Percentiles rank a stretch among this genome's conserved stretches.
Evolutionary conservation across 2,329 filamentous ascomycete genomes (phyloP).

Genomic region (Verticillium klebahnii): DNA sequence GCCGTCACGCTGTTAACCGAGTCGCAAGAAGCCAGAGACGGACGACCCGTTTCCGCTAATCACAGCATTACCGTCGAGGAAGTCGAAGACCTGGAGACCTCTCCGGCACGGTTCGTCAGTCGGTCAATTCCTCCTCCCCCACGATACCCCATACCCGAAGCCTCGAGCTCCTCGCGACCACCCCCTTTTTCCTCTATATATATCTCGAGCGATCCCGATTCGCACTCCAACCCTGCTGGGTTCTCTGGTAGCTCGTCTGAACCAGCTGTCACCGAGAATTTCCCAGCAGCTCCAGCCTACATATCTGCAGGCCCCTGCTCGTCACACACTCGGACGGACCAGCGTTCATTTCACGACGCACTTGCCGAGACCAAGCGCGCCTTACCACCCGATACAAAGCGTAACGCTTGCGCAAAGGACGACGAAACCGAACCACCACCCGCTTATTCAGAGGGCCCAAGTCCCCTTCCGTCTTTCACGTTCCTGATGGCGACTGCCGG

Average conservation of each 20-base stretch:
- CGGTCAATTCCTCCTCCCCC: slow-evolving; percentile 50
- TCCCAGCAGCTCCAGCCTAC: slow-evolving; percentile 49
- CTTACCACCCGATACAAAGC: slow-evolving; percentile 77
- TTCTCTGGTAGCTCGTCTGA: background rate
- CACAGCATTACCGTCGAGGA: slow-evolving; percentile 12
- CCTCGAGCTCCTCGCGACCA: slow-evolving; percentile 44
- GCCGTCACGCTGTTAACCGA: background rate
- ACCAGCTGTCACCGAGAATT: slow-evolving; percentile 23
- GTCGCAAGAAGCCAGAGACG: slow-evolving; percentile 22
- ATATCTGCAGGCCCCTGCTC: slow-evolving; percentile 28
- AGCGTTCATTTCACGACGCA: slow-evolving; percentile 40
- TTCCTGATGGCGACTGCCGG: slow-evolving; percentile 98
- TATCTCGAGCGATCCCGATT: slow-evolving; percentile 32
- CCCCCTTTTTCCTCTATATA: slow-evolving; percentile 61
- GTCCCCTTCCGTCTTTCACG: slow-evolving; percentile 85
- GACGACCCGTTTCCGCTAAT: slow-evolving; percentile 37
- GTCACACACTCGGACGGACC: background rate
- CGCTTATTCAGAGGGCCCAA: slow-evolving; percentile 91
- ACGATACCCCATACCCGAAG: slow-evolving; percentile 53
- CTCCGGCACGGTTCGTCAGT: slow-evolving; percentile 15
- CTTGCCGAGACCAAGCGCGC: slow-evolving; percentile 77
- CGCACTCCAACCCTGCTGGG: slow-evolving; percentile 18
- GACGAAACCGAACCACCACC: slow-evolving; percentile 90
- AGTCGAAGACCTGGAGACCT: background rate
- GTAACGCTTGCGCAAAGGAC: slow-evolving; percentile 67